Conservation (phyloP, 805 yeast species). For the Saccharomycopsis schoenii region DNA sequence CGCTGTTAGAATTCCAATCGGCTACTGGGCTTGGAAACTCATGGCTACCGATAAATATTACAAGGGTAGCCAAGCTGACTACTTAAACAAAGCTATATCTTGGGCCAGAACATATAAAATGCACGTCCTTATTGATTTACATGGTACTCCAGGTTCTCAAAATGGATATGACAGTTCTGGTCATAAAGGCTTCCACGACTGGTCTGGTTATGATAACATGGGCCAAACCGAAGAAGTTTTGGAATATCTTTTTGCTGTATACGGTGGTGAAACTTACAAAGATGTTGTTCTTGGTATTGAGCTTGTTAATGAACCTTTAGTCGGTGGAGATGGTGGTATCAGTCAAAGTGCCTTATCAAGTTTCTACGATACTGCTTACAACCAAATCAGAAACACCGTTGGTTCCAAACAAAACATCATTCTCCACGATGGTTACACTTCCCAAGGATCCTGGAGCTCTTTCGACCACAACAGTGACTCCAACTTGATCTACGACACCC, state of each 20-base stretch:
- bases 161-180: constrained; percentile 84
- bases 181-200: constrained; percentile 37
- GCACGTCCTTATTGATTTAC: constrained; percentile 67
- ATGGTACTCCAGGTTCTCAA: constrained; percentile 78
- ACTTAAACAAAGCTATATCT: constrained; percentile 51
- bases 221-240: constrained; percentile 42
- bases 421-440: constrained; percentile 57
- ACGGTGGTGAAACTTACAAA: constrained; percentile 36
- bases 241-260: constrained; percentile 40
- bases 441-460: constrained; percentile 44
- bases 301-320: constrained; percentile 64
- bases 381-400: constrained; percentile 42
- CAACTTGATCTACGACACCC: constrained; percentile 55
- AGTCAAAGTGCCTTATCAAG: constrained; percentile 42
- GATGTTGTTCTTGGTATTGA: constrained; percentile 62
- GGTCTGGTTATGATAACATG: constrained; percentile 36
- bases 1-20: constrained; percentile 65
- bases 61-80: constrained; percentile 47
- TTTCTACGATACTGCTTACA: constrained; percentile 56
- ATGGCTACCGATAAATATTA: constrained; percentile 49
- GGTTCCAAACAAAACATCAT: constrained; percentile 47
- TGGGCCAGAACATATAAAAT: constrained; percentile 60
- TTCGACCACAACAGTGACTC: constrained; percentile 27
- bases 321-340: constrained; percentile 40
- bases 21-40: constrained; percentile 56